Percentiles rank a stretch among this genome's conserved stretches.
These are phyloP conservation scores for Monosporascus ibericus DNA, from an alignment of 2,329 filamentous ascomycete species.

Conservation along the genomic window DNA sequence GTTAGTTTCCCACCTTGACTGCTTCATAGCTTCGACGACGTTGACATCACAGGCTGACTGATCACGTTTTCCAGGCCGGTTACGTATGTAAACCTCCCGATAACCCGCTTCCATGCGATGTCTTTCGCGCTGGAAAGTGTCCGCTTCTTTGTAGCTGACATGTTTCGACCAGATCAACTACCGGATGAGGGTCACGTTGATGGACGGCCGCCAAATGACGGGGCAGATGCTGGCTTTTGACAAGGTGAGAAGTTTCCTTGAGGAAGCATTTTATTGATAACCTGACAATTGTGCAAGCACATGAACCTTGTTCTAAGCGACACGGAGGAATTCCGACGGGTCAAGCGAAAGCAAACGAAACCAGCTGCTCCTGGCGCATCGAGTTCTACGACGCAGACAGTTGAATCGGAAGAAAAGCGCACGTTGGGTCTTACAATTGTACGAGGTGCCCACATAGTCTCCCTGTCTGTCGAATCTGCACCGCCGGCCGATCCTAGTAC, in stretches of 20 bases:
- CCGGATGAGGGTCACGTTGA: constrained; percentile 94
- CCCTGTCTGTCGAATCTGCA: constrained; percentile 89
- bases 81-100: constrained; percentile 52
- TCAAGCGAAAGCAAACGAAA: constrained; percentile 80
- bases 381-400: constrained; percentile 53
- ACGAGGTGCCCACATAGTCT: constrained; percentile 90
- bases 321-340: constrained; percentile 93
- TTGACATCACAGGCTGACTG: constrained; percentile 57
- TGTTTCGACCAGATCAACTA: constrained; percentile 83
- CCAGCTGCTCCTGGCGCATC: constrained; percentile 57
- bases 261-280: not conserved
- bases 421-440: constrained; percentile 94
- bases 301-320: constrained; percentile 99
- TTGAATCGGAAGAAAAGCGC: constrained; percentile 94
- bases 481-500: constrained; percentile 90
- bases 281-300: constrained; percentile 57
- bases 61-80: constrained; percentile 54
- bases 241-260: constrained; percentile 55
- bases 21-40: constrained; percentile 36
- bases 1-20: constrained; percentile 54
- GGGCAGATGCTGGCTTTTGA: constrained; percentile 98
- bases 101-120: constrained; percentile 4
- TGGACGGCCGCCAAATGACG: constrained; percentile 92
- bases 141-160: constrained; percentile 15
- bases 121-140: not conserved